Percentiles rank a stretch among this genome's conserved stretches.
These are phyloP conservation scores for Didymellaceae sp. DNA, from an alignment of 2,329 filamentous ascomycete species.

Conservation along the genomic window DNA sequence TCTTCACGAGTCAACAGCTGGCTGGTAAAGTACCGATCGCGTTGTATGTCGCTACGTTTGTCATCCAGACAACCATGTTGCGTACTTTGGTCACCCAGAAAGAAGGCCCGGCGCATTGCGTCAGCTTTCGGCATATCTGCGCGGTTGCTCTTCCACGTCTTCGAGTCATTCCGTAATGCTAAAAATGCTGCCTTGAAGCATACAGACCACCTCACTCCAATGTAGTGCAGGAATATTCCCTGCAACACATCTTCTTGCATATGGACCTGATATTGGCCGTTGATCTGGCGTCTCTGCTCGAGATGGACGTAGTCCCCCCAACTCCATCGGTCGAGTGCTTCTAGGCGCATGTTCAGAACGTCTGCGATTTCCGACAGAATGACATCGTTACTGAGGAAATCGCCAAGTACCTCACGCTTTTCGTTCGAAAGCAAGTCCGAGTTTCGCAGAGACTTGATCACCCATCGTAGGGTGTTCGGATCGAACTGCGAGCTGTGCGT, in stretches of 20 bases:
- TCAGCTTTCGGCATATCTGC: constrained; percentile 26
- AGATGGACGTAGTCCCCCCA: constrained; percentile 40
- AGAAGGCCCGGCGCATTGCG: constrained; percentile 33
- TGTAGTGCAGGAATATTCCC: constrained; percentile 43
- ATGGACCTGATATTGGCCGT: constrained; percentile 36
- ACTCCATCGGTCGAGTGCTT: constrained; percentile 35
- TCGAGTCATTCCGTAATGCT: constrained; percentile 21
- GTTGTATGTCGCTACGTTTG: constrained; percentile 28
- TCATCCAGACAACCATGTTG: constrained; percentile 21
- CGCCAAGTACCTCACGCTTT: constrained; percentile 44
- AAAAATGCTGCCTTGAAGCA: constrained; percentile 38
- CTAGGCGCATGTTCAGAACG: constrained; percentile 42
- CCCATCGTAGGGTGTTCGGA: constrained; percentile 45
- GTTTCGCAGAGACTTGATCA: constrained; percentile 52
- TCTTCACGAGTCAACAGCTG: constrained; percentile 34
- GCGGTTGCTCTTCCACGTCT: constrained; percentile 30
- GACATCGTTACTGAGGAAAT: constrained; percentile 41
- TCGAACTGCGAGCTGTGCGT: constrained; percentile 41
- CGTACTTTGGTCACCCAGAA: constrained; percentile 23
- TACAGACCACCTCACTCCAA: constrained; percentile 42
- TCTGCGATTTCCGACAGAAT: constrained; percentile 42
- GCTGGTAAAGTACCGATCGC: constrained; percentile 32
- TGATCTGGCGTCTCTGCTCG: constrained; percentile 40
- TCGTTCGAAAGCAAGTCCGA: constrained; percentile 55
- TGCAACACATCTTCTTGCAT: constrained; percentile 43